Base-by-base conservation (phyloP, 371 early-diverging fungal genomes). In the Syncephalastrum monosporum region DNA sequence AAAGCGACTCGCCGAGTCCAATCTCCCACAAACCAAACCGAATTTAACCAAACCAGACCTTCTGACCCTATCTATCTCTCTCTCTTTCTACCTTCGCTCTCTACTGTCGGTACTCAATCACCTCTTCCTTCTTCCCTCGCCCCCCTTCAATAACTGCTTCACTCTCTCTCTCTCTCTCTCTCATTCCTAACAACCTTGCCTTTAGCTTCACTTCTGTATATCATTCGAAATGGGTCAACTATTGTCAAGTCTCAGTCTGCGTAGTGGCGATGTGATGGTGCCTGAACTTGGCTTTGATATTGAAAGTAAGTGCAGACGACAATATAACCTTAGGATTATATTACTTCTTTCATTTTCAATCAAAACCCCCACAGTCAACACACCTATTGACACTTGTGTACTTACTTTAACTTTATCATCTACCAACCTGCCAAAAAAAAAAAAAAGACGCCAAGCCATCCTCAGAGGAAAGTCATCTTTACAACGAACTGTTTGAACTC, bases 221-320 rank as follows among this genome's bases (percentile, higher is more conserved):
- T 33, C 38, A 12, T 33, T 33, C 25, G 24, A n/a, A 38, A 77
- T 77, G 77, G 77, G 77, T 12, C 77, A 77, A 59, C 45, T 77
- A 23, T 53, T 77, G 24, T 61, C 77, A 14, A 67, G 69, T 49
- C 63, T 77, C 54, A 70, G 64, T 56, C 64, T 72, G 46, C 74
- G 77, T 42, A 56, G 67, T 27, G 61, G 53, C 53, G 68, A 71
- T 23, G 63, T 71, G 21, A 58, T 65, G 54, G 74, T 76, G 15
- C 75, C 79, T 65, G 82, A 81, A 60, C 64, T 77, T 25, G 61
- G 59, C 50, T 71, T 81, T 58, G 82, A 81, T 63, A 68, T 81
- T 24, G 82, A 77, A 67, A 78, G 81, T 76, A 81, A 70, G 65
- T 57, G 23, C 23, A 7, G 38, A 33, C 38, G 38, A 33, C 38